phyloP scores from a whole-genome alignment of 2,329 filamentous ascomycete species.

The Xylariaceae sp. region DNA sequence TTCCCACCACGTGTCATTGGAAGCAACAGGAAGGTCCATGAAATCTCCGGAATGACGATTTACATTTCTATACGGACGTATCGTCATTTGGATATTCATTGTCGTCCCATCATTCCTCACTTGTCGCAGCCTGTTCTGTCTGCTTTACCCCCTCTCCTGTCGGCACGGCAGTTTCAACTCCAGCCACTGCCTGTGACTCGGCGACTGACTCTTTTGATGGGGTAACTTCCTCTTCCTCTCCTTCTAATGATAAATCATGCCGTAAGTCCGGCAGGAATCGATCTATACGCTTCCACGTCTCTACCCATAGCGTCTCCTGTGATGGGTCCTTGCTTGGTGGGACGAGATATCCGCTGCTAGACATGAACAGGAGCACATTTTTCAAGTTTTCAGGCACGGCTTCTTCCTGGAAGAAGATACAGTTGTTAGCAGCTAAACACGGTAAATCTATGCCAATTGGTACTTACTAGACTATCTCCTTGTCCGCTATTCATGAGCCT shows the following conservation, averaged over 20 bases:
- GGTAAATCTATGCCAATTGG: not conserved
- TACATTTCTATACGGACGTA: not conserved
- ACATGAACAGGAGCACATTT: slow-evolving; percentile 94
- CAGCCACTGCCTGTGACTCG: slow-evolving; percentile 1
- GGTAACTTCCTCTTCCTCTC: slow-evolving; percentile 23
- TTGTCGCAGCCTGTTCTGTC: slow-evolving; percentile 2
- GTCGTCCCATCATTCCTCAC: slow-evolving; percentile 2
- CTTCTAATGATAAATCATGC: slow-evolving; percentile 51
- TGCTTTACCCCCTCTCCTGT: slow-evolving; percentile 2
- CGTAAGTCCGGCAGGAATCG: slow-evolving; percentile 58
- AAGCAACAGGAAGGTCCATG: not conserved
- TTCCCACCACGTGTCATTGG: too few species aligned
- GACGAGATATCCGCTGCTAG: slow-evolving; percentile 77
- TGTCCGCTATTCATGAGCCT: slow-evolving; percentile 93
- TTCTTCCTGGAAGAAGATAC: slow-evolving; percentile 63
- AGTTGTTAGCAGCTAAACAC: slow-evolving; percentile 11
- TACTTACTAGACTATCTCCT: slow-evolving; percentile 74
- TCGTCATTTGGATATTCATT: not conserved
- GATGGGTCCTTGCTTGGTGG: slow-evolving; percentile 55
- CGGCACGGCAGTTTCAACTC: slow-evolving; percentile 1
- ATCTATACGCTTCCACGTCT: slow-evolving; percentile 62
- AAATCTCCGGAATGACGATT: not conserved
- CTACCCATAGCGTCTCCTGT: slow-evolving; percentile 53
- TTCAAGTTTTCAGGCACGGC: slow-evolving; percentile 93
- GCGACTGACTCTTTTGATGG: slow-evolving; percentile 2